Conservation (phyloP, 2,329 filamentous ascomycete species). For the Trichoderma sp. region DNA sequence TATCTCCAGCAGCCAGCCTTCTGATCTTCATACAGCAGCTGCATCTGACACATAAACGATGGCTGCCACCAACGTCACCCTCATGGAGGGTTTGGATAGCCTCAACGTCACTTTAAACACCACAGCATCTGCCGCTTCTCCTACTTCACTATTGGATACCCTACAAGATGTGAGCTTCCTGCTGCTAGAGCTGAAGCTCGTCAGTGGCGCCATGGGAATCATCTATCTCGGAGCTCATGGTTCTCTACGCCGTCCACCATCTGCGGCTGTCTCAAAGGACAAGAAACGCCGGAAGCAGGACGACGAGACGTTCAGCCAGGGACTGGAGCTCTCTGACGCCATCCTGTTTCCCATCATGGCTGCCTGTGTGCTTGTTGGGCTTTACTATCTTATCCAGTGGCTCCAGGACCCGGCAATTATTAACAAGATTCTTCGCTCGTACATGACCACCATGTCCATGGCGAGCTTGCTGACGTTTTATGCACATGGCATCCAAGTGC, state of each 20-base stretch:
- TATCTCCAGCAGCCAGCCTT: not conserved
- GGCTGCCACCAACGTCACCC: conserved; percentile 29
- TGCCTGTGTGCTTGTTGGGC: conserved; percentile 64
- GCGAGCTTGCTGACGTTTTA: conserved; percentile 72
- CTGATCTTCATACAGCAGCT: not conserved
- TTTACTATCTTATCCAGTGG: conserved; percentile 90
- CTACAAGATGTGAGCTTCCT: conserved; percentile 42
- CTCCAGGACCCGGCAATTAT: conserved; percentile 76
- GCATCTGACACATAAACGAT: not conserved
- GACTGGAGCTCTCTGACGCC: conserved; percentile 68
- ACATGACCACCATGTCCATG: conserved; percentile 79
- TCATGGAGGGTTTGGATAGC: conserved; percentile 28
- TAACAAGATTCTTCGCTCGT: conserved; percentile 78
- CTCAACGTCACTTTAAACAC: conserved; percentile 32
- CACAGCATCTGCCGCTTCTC: conserved; percentile 19
- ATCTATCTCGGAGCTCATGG: conserved; percentile 84
- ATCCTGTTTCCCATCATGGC: conserved; percentile 81
- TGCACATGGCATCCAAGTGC: conserved; percentile 66
- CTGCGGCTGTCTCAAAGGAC: conserved; percentile 62
- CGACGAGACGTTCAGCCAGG: conserved; percentile 51
- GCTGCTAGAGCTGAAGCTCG: conserved; percentile 47
- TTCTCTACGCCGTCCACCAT: conserved; percentile 79
- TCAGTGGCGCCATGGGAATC: conserved; percentile 70
- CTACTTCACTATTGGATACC: conserved; percentile 31
- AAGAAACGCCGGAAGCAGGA: conserved; percentile 46